These are phyloP conservation scores for Solanum gandarillasii DNA, from an alignment of 257 asterid species.

Conservation along the genomic window DNA sequence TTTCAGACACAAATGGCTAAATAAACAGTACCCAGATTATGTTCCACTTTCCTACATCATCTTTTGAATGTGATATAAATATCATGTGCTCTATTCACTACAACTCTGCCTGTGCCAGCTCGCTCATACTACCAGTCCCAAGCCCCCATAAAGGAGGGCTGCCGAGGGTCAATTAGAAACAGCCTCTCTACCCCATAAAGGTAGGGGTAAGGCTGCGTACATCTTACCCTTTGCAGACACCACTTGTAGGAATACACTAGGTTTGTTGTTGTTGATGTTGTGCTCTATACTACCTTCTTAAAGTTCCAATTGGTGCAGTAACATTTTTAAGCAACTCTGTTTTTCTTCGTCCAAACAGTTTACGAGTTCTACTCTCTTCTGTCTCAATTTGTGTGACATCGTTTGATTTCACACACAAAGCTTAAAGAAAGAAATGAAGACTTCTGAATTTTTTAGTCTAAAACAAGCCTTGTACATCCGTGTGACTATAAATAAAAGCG, in stretches of 20 bases:
- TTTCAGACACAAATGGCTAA: not conserved
- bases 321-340: not conserved
- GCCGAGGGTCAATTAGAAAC: not conserved
- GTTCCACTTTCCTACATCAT: not conserved
- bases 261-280: no score
- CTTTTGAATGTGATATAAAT: not conserved
- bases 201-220: not conserved
- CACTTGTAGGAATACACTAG: not conserved
- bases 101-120: not conserved
- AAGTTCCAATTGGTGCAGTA: not conserved
- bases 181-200: not conserved
- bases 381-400: no score
- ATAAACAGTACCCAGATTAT: not conserved
- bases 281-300: no score
- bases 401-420: no score
- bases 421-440: no score
- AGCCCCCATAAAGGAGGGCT: not conserved
- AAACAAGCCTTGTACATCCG: no score
- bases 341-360: not conserved
- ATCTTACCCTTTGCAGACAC: not conserved
- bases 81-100: not conserved
- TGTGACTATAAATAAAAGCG: no score
- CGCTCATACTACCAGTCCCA: not conserved
- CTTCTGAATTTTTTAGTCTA: no score
- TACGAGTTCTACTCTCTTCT: not conserved